These are phyloP conservation scores for Cyphellophora europaea DNA, from an alignment of 2,329 filamentous ascomycete species.

Conservation along the genomic window DNA sequence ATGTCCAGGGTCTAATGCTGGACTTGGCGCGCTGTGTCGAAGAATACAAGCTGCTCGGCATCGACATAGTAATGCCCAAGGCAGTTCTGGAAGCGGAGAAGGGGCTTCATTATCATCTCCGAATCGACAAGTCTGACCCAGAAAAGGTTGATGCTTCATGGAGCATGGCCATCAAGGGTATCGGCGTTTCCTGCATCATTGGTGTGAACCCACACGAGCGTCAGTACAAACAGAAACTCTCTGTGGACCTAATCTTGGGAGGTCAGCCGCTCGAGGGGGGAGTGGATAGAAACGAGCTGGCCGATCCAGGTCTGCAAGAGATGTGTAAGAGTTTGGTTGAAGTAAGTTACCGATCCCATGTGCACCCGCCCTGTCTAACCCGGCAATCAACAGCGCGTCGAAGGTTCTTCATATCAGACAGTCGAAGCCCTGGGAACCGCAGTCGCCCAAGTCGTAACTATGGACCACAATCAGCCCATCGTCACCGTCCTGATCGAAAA, in stretches of 20 bases:
- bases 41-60: slow-evolving; percentile 5
- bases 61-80: slow-evolving; percentile 29
- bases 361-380: slow-evolving; percentile 3
- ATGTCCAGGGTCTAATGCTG: slow-evolving; percentile 6
- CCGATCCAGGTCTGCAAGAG: slow-evolving; percentile 22
- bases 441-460: slow-evolving; percentile 35
- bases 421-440: slow-evolving; percentile 42
- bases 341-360: slow-evolving; percentile 23
- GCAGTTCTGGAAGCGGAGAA: slow-evolving; percentile 33
- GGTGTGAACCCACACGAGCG: slow-evolving; percentile 45
- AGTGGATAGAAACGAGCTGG: slow-evolving; percentile 4
- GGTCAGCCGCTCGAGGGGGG: not conserved
- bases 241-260: slow-evolving; percentile 26
- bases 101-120: slow-evolving; percentile 29
- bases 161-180: slow-evolving; percentile 28
- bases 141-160: slow-evolving; percentile 7
- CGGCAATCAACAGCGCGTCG: slow-evolving; percentile 28
- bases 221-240: slow-evolving; percentile 40
- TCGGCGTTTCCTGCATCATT: slow-evolving; percentile 37
- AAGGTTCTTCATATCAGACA: slow-evolving; percentile 39
- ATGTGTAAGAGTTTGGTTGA: slow-evolving; percentile 29
- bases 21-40: slow-evolving; percentile 2
- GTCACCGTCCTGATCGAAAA: slow-evolving; percentile 41
- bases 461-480: slow-evolving; percentile 34
- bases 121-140: slow-evolving; percentile 15